Percentiles rank a stretch among this genome's conserved stretches.
Evolutionary conservation across 169 alveolate genomes (phyloP).

Genomic region (Plasmodium gaboni): DNA sequence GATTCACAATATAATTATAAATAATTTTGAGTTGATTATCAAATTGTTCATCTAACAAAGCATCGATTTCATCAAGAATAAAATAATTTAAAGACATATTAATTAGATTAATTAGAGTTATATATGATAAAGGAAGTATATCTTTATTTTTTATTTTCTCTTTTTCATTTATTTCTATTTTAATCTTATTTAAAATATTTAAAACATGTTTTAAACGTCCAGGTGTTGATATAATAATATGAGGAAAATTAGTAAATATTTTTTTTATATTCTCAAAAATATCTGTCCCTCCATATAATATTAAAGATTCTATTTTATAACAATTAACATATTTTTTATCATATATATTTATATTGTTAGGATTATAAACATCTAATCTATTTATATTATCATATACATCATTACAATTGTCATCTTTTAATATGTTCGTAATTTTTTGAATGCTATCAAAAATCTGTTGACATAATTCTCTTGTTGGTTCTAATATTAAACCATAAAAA

Average conservation of each 20-base stretch:
- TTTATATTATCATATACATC: neutral
- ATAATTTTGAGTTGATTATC: conserved; percentile 29
- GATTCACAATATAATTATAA: conserved; percentile 4
- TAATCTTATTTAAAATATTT: neutral
- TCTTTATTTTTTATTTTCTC: neutral
- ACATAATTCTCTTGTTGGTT: conserved; percentile 67
- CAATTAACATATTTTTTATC: neutral
- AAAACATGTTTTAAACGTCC: conserved; percentile 62
- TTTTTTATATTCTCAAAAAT: conserved; percentile 11
- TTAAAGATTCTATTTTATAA: conserved; percentile 26
- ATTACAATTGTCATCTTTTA: neutral
- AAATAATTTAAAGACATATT: conserved; percentile 18
- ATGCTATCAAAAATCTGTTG: conserved; percentile 44
- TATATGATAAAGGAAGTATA: conserved; percentile 1
- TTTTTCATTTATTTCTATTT: neutral
- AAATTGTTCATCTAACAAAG: conserved; percentile 44
- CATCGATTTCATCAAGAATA: conserved; percentile 59
- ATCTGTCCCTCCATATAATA: conserved; percentile 58
- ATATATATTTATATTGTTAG: no score
- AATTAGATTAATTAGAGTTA: neutral
- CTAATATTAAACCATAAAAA: conserved; percentile 16
- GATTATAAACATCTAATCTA: neutral
- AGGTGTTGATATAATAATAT: conserved; percentile 62
- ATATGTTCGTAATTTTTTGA: conserved; percentile 1
- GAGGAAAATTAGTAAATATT: conserved; percentile 16